Base-by-base conservation (phyloP, 768 basidiomycete species). In the Steccherinum ochraceum region DNA sequence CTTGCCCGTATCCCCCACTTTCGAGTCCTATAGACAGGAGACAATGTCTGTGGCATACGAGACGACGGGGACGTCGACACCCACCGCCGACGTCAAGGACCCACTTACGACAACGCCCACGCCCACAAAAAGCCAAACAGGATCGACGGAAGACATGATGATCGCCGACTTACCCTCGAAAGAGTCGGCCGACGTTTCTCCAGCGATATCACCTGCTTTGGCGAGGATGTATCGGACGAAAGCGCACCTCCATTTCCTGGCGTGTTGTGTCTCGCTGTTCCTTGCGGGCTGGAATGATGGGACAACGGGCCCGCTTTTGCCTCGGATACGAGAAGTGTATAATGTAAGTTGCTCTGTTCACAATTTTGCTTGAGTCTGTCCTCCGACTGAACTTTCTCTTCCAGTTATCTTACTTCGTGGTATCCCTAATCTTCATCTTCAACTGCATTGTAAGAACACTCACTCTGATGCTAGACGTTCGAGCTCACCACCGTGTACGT, bases 231-330 rank as follows among this genome's bases (percentile, higher is more conserved):
- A 35, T 35, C 30, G 30, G 30, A 7, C 16, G 7, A 35, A 35
- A 35, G 30, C 30, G 30, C 7, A 35, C 30, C 7, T 35, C 30
- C 30, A 35, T 7, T 35, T 35, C 30, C 16, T 35, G 7, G 30
- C 30, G 7, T 7, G 7, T 35, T 35, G 30, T 56, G 79, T 71
- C 67, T 67, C 72, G 11, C 47, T 84, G 44, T 82, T 83, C 52
- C 65, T 87, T 3, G 74, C 74, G 12, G 89, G 89, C 13, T 91
- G 87, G 87, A 88, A 84, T 58, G 89, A 89, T 62, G 83, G 81
- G 12, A 76, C 81, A 0, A 78, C 79, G 12, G 89, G 89, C 1
- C 87, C 89, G 0, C 65, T 93, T n/a, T 65, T 92, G 3, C 89
- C 86, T 1, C 73, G 80, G 11, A 82, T 92, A 44, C 88, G 86